Evolutionary conservation across 2,329 filamentous ascomycete genomes (phyloP).

Genomic region (Xenoacremonium recifei): DNA sequence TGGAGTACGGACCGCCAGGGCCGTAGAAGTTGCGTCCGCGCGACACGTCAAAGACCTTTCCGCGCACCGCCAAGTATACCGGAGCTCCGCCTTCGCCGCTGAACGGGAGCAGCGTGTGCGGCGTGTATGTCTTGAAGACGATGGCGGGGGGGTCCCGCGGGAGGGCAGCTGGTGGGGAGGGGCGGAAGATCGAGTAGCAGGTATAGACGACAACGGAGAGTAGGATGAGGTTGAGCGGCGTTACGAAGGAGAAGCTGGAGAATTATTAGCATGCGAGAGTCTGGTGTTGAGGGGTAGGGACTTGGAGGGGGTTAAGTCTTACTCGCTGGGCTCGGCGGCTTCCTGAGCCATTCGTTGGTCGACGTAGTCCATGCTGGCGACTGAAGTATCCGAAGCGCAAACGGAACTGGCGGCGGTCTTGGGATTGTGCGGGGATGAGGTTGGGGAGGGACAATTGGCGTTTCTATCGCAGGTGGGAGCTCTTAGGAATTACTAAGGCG

Average conservation of each 20-base stretch:
- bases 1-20: conserved; percentile 89
- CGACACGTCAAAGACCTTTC: conserved; percentile 87
- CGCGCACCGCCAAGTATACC: conserved; percentile 89
- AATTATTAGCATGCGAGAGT: neutral
- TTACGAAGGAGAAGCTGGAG: conserved; percentile 46
- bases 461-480: neutral
- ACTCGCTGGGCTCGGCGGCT: conserved; percentile 43
- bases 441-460: neutral
- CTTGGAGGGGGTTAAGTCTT: conserved; percentile 17
- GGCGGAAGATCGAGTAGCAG: conserved; percentile 52
- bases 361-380: conserved; percentile 53
- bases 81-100: conserved; percentile 73
- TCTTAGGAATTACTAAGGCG: no score
- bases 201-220: conserved; percentile 56
- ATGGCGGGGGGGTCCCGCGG: conserved; percentile 54
- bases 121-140: conserved; percentile 71
- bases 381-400: neutral
- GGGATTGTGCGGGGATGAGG: neutral
- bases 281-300: neutral
- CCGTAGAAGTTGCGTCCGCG: conserved; percentile 92
- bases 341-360: conserved; percentile 55
- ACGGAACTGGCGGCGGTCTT: neutral
- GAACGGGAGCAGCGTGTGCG: conserved; percentile 78
- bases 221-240: conserved; percentile 64
- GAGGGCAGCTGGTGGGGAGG: conserved; percentile 44